Conservation (phyloP, 1,284 basidiomycete species). For the Ceratobasidium sp. region DNA sequence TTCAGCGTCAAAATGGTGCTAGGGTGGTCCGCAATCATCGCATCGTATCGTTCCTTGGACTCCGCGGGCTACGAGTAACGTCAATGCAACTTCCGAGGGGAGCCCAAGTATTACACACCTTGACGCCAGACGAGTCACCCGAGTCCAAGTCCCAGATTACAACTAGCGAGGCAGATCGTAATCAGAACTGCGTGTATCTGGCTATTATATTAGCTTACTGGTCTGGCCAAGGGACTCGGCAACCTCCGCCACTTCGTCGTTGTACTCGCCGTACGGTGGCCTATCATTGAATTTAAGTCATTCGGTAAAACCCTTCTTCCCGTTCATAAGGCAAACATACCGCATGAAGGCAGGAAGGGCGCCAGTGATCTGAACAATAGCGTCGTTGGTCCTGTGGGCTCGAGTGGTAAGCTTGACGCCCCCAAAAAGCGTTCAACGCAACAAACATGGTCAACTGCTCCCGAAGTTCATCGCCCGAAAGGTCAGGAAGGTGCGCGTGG, state of each 20-base stretch:
- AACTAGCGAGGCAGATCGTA: no score
- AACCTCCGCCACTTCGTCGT: slow-evolving; percentile 23
- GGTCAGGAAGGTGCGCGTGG: slow-evolving; percentile 1
- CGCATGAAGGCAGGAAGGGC: slow-evolving; percentile 37
- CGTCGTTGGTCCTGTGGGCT: slow-evolving; percentile 6
- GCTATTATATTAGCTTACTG: not conserved
- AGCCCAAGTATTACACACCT: no score
- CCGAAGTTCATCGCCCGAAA: not conserved
- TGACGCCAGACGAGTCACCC: no score
- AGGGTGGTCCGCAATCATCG: not conserved
- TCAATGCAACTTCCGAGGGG: no score
- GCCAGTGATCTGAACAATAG: slow-evolving; percentile 18
- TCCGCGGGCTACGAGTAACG: no score
- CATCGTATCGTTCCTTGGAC: slow-evolving; percentile 10
- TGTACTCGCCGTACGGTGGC: slow-evolving; percentile 39
- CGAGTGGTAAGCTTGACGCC: not conserved
- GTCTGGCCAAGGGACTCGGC: slow-evolving; percentile 20
- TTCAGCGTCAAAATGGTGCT: slow-evolving; percentile 37
- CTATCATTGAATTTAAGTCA: not conserved
- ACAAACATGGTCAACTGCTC: slow-evolving; percentile 35
- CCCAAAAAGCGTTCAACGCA: slow-evolving; percentile 37
- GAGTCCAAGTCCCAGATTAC: no score
- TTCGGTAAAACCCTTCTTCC: not conserved
- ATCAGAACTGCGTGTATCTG: no score
- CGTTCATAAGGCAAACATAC: not conserved